Conservation (phyloP, 306 rosid species). For the Casuarina glauca region DNA sequence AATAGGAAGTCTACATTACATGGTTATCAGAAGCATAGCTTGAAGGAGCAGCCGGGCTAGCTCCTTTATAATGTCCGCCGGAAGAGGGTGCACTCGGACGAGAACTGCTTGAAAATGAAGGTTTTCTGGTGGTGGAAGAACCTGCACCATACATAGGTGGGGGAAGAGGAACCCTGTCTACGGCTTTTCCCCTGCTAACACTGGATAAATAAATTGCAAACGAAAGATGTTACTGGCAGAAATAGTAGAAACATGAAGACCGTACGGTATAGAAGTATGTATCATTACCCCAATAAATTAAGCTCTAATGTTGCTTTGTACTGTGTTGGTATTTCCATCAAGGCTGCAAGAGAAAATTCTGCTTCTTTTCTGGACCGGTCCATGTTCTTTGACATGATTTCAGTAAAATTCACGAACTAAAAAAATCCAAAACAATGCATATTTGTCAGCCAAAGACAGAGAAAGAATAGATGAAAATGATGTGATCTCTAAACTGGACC, state of each 20-base stretch:
- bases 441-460: constrained; percentile 9
- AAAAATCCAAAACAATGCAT: constrained; percentile 23
- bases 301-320: constrained; percentile 89
- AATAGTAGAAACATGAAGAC: constrained; percentile 21
- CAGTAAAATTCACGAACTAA: constrained; percentile 93
- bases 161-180: constrained; percentile 80
- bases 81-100: constrained; percentile 59
- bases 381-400: constrained; percentile 79
- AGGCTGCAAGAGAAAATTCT: constrained; percentile 79
- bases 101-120: constrained; percentile 47
- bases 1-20: constrained; percentile 40
- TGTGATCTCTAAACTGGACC: background rate
- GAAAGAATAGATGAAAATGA: constrained; percentile 6
- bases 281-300: constrained; percentile 71
- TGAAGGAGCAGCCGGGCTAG: constrained; percentile 35
- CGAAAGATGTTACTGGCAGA: constrained; percentile 14
- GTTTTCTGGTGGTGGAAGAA: constrained; percentile 47
- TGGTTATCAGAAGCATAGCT: constrained; percentile 63
- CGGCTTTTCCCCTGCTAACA: constrained; percentile 57
- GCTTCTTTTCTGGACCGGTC: constrained; percentile 79
- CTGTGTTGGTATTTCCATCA: constrained; percentile 96
- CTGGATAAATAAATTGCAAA: constrained; percentile 35
- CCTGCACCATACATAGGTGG: constrained; percentile 78
- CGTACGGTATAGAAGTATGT: constrained; percentile 5
- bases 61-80: constrained; percentile 26